These are phyloP conservation scores for Casuarina glauca DNA, from an alignment of 306 rosid genomes.

Conservation along the genomic window DNA sequence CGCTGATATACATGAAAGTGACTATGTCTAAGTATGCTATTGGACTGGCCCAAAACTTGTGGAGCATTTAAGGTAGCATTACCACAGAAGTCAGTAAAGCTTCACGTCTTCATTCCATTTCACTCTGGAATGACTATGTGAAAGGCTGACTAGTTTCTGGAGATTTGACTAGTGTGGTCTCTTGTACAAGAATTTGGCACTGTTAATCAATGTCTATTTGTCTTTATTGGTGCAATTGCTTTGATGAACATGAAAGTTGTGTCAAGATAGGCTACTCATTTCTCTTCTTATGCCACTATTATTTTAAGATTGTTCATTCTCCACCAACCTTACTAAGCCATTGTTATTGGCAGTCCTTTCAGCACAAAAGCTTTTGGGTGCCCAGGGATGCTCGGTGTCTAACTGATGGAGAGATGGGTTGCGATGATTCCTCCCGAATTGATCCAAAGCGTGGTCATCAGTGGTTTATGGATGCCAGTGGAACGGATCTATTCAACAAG, in stretches of 20 bases:
- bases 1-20: neutral
- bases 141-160: neutral
- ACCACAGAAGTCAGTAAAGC: neutral
- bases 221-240: slow-evolving; percentile 5
- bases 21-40: neutral
- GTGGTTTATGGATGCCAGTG: slow-evolving; percentile 73
- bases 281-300: slow-evolving; percentile 12
- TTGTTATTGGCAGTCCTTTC: slow-evolving; percentile 63
- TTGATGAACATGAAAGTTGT: slow-evolving; percentile 3
- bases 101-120: neutral
- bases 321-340: slow-evolving; percentile 23
- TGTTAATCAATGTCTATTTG: neutral
- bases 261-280: neutral
- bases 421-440: slow-evolving; percentile 70
- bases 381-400: slow-evolving; percentile 68
- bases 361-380: slow-evolving; percentile 83
- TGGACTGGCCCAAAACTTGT: neutral
- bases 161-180: neutral
- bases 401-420: slow-evolving; percentile 75
- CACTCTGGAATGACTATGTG: neutral
- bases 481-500: slow-evolving; percentile 59
- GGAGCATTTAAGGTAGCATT: neutral
- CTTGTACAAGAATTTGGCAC: neutral
- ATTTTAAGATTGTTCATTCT: slow-evolving; percentile 12
- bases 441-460: slow-evolving; percentile 82